Evolutionary conservation across 768 basidiomycete genomes (phyloP), one percentile per base, ranked within the genome.

Genomic region (Suillus ampliporus): DNA sequence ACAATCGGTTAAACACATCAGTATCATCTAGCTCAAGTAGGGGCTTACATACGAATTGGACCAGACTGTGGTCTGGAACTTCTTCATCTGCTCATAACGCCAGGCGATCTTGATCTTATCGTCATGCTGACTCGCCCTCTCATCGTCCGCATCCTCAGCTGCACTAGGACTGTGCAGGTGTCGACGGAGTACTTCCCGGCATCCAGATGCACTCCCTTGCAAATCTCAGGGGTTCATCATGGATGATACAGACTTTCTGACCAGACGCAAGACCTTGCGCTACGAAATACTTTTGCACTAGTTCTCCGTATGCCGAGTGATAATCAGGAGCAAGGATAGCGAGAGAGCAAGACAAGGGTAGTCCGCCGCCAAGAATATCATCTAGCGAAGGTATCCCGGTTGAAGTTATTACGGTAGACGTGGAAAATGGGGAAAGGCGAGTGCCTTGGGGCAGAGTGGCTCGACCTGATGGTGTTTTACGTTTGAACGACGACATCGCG

Each of bases 31-130:
- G 57, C 7, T 23, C 19, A 17, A 40, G 26, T 37, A 48, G 62
- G 48, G 71, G 74, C 72, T 70, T 62, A 84, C 86, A 73, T 82
- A 85, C 82, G 78, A 76, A 65, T 77, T 77, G 50, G 81, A 72
- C 53, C 78, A 65, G 23, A 95, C 88, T 3, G 93, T 94, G 5
- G 95, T 97, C 78, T 93, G 86, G 74, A 97, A 97, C 76, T 83
- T 89, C 78, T 90, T 92, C 92, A 98, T 92, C 61, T 89, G 84
- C 70, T 94, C 94, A 76, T 99, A 99, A 71, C 97, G 85, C 93
- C 97, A 99, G 35, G 97, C 97, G 69, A 99, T 99, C 79, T 92
- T 97, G 66, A 96, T 91, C 68, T 87, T 88, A 31, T 86, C 81
- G 46, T 78, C 83, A 40, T 69, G 71, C 66, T 81, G 81, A 14